Conservation (phyloP, 306 rosid species). For the Prunus persica region Prunus_persica_NCBIv2 NC_034014.1:2115501-2116000, state of each 20-base stretch:
- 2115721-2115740: conserved; percentile 97
- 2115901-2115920: background rate
- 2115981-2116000: conserved; percentile 88
- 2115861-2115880: background rate
- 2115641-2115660: conserved; percentile 45
- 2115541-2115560: conserved; percentile 15
- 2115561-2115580: conserved; percentile 95
- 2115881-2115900: background rate
- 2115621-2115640: conserved; percentile 49
- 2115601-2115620: conserved; percentile 48
- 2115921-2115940: conserved; percentile 29
- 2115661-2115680: conserved; percentile 62
- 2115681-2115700: conserved; percentile 89
- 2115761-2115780: conserved; percentile 83
- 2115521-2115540: background rate
- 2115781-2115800: conserved; percentile 66
- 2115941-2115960: conserved; percentile 98
- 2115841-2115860: conserved; percentile 56
- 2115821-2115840: conserved; percentile 58
- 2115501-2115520: too few relatives aligned
- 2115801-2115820: conserved; percentile 78
- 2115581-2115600: conserved; percentile 54
- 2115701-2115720: conserved; percentile 96
- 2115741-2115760: conserved; percentile 93
- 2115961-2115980: conserved; percentile 82